Evolutionary conservation across 345 rosid genomes (phyloP), one percentile per base, ranked within the genome.

Genomic region (Melaleuca alternifolia): DNA sequence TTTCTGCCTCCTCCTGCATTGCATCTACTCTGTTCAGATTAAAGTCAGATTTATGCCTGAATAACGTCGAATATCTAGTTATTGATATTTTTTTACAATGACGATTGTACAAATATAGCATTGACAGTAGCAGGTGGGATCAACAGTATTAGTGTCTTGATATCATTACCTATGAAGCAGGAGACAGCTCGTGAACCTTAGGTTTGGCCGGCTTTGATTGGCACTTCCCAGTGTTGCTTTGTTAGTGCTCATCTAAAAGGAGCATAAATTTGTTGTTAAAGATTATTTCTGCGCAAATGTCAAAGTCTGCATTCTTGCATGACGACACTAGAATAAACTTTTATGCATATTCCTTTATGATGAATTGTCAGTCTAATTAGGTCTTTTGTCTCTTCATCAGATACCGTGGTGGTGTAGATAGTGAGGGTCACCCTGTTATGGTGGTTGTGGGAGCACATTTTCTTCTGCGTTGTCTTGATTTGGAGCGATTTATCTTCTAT

Each of bases 391-490:
- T 87, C 85, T 54, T 24, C 88, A 85, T 87, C 93, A 97, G 99
- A 87, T 97, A 96, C 91, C 98, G 98, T 26, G 98, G 99, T 87
- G 99, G 99, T 75, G 99, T 96, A 51, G 99, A 97, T 88, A 93
- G 94, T 28, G 98, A 97, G 89, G 99, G 98, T 59, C 96, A 88
- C 54, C 99, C 99, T 75, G 98, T 97, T n/a, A 94, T 97, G 96
- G 99, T 97, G 54, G 93, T 97, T 87, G 99, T 97, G 88, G 99
- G 99, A 90, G 99, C 99, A 61, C 99, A 97, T 88, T 94, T 97
- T 91, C 92, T 97, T 90, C 90, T 96, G 87, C 93, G 99, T 57
- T 97, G 99, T 89, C 98, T 97, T 90, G 96, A 97, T 88, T 94
- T 97, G 79, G 99, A 97, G 89, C 95, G 96, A 61, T 97, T 97